Evolutionary conservation across 306 rosid genomes (phyloP).

Genomic region (Dalbergia oliveri): DNA sequence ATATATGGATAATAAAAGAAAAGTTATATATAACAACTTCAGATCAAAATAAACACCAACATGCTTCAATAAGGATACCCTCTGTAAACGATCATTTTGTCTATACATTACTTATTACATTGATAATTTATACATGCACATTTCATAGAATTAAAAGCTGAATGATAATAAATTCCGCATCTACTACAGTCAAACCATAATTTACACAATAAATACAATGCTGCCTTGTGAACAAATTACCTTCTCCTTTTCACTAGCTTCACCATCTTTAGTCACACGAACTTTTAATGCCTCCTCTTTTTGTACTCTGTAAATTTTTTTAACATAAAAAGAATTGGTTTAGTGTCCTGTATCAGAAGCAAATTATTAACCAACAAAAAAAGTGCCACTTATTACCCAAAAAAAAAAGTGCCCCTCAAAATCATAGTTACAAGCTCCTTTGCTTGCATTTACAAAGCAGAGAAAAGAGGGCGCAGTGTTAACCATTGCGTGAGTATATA

Average conservation of each 20-base stretch:
- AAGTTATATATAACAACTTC: constrained; percentile 18
- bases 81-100: constrained; percentile 25
- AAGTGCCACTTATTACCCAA: neutral
- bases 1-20: neutral
- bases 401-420: neutral
- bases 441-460: neutral
- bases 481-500: neutral
- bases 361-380: constrained; percentile 35
- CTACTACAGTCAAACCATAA: constrained; percentile 22
- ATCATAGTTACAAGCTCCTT: neutral
- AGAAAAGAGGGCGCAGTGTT: too few relatives aligned
- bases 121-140: neutral
- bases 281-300: constrained; percentile 94
- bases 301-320: constrained; percentile 66
- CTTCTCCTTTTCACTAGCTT: constrained; percentile 90
- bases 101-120: neutral
- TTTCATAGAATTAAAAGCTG: constrained; percentile 25
- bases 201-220: constrained; percentile 33
- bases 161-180: constrained; percentile 25
- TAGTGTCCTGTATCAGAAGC: constrained; percentile 31
- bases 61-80: constrained; percentile 11
- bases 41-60: neutral
- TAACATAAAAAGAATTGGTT: constrained; percentile 14
- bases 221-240: constrained; percentile 52
- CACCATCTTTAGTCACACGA: constrained; percentile 77